Base-by-base conservation (phyloP, 2,329 filamentous ascomycete species). In the Fusarium circinatum region DNA sequence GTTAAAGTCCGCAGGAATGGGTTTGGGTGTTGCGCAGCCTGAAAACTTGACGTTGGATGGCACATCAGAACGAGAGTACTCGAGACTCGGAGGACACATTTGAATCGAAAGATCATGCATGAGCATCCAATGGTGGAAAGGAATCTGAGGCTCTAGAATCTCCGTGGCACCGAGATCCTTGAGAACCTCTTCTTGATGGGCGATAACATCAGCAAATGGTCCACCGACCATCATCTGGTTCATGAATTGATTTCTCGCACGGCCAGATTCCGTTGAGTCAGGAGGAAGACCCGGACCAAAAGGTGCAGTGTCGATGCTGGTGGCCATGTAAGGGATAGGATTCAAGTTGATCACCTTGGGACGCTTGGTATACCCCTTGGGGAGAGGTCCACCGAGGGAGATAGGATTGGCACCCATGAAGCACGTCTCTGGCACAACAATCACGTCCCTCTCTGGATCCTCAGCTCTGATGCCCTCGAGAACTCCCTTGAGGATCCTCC, bases 391-490 rank as follows among this genome's bases (percentile, higher is more conserved):
- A 6, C 84, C 84, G 36, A 80, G 74, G 3, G 75, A 71, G 56
- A 85, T 80, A 1, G 86, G 84, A 2, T 82, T 68, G 17, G 79
- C 70, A 1, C 84, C 85, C 61, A 81, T 77, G 49, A 81, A 83
- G 6, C 80, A 75, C 6, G 79, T 76, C 72, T 88, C 86, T 39
- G 79, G 79, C n/a, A 88, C 58, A 18, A 86, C 76, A 26, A 88
- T 69, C 34, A 88, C 79, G 36, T 84, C 79, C 14, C 82, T 79
- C 8, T 68, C 70, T 6, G 82, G 80, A 38, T 84, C 78, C 5
- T 78, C 62, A 13, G 78, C 76, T 6, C 79, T 78, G 36, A 83
- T 67, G 8, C 73, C 76, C 75, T 81, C 80, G 20, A 85, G 83
- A 6, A 81, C 78, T 15, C 63, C 66, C 62, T 83, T 82, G 12